Percentiles rank a stretch among this genome's conserved stretches.
phyloP scores from a whole-genome alignment of 164 flowering plant species.

The Vitis rotundifolia region DNA sequence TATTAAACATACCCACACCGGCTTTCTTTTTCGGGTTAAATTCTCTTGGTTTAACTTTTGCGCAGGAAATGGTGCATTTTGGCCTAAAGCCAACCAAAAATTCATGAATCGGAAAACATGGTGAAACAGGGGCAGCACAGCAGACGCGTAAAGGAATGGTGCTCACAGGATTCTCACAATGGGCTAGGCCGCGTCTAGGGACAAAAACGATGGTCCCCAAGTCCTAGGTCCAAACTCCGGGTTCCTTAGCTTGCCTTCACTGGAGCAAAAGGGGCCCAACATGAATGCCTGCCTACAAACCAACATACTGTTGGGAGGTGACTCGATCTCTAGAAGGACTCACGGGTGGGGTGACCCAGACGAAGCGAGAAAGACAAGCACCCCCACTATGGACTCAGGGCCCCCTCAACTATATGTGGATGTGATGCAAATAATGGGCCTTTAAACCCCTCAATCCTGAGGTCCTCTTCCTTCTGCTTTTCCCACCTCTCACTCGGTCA shows the following conservation, averaged over 20 bases:
- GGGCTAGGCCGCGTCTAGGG: not conserved
- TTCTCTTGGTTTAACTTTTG: no score
- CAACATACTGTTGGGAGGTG: slow-evolving; percentile 24
- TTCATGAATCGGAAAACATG: no score
- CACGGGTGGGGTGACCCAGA: not conserved
- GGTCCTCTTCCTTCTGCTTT: slow-evolving; percentile 1
- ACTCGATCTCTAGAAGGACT: not conserved
- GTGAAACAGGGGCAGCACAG: no score
- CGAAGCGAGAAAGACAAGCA: not conserved
- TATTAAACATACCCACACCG: no score
- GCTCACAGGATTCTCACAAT: not conserved
- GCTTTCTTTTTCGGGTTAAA: no score
- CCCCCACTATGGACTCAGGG: not conserved
- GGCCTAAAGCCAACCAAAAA: no score
- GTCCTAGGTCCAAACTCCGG: not conserved
- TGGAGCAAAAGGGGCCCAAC: slow-evolving; percentile 15
- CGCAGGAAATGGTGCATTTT: no score
- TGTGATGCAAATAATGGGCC: not conserved
- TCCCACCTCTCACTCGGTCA: not conserved
- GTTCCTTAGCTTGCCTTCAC: not conserved
- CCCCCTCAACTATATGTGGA: slow-evolving; percentile 5
- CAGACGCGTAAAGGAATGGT: not conserved
- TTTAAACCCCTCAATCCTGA: not conserved
- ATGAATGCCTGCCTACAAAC: slow-evolving; percentile 16
- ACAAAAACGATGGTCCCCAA: slow-evolving; percentile 2